Base-by-base conservation (phyloP, 2,329 filamentous ascomycete genomes). In the Arthroderma sp. region DNA sequence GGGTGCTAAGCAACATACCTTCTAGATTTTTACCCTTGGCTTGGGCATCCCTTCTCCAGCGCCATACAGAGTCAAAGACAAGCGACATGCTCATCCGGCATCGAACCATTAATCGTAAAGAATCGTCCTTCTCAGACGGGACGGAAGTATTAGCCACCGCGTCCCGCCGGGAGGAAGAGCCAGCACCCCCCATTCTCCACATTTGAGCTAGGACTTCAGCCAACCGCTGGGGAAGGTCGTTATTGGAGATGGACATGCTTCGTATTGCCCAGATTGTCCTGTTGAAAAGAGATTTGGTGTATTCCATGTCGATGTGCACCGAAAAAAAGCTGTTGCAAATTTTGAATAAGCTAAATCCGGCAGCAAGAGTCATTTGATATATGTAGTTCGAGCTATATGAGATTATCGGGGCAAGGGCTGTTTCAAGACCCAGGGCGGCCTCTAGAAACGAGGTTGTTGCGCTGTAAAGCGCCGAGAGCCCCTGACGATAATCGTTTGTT, bases 21-120 rank as follows among this genome's bases (percentile, higher is more conserved):
- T 86, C 82, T 44, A 86, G 71, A 49, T 80, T 81, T 56, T 80
- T 75, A 40, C 80, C 83, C 59, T 78, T 73, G 40, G 81, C 75
- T 60, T 84, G 80, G 55, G 73, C 74, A 57, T 79, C 75, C 52
- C 77, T 73, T 48, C 77, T 69, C 78, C 78, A 83, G 45, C 77
- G 70, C 77, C 77, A 81, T 15, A 81, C 76, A 11, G 75, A 78
- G 59, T 83, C 79, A 54, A 75, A 81, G 1, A 82, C 71, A 9
- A 81, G 68, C 34, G 75, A 80, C 68, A 82, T 77, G 52, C 77
- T 80, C 71, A 80, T 81, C 9, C 79, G 70, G 47, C 76, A 80
- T 29, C 77, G 72, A 29, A 82, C 75, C 50, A 76, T 79, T n/a
- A 83, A 66, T 49, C 77, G 72, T 30, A 82, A 61, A 11, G 67